Evolutionary conservation across 192 early-diverging fungal genomes (phyloP).

Genomic region (Backusella sp.): DNA sequence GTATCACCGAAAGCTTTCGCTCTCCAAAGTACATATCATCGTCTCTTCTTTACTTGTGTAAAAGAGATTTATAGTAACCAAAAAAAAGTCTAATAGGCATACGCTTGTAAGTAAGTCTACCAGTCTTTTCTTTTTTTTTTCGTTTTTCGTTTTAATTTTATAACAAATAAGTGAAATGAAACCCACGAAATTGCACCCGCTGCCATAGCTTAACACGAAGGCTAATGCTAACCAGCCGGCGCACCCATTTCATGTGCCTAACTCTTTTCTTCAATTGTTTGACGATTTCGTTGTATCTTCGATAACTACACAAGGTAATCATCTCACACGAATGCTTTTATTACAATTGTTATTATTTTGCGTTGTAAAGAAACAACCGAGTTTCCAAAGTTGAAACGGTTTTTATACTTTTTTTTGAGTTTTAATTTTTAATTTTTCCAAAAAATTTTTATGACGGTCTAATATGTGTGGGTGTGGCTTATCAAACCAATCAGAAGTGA

Average conservation of each 20-base stretch:
- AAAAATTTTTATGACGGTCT: neutral
- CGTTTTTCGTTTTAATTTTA: neutral
- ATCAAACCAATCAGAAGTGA: neutral
- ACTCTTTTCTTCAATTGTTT: slow-evolving; percentile 30
- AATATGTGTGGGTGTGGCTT: neutral
- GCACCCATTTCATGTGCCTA: slow-evolving; percentile 32
- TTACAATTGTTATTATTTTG: slow-evolving; percentile 8
- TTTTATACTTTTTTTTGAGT: slow-evolving; percentile 22
- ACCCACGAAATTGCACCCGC: slow-evolving; percentile 27
- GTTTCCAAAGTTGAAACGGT: neutral
- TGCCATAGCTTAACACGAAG: slow-evolving; percentile 21
- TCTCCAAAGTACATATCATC: too few species aligned
- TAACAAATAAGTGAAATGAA: neutral
- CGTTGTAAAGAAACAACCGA: slow-evolving; percentile 15
- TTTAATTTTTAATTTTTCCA: neutral
- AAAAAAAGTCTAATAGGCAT: neutral
- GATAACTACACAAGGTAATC: slow-evolving; percentile 25
- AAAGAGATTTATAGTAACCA: neutral
- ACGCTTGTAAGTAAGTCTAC: neutral
- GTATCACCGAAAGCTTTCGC: too few species aligned
- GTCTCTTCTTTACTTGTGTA: too few species aligned
- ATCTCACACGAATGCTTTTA: slow-evolving; percentile 40
- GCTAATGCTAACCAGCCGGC: slow-evolving; percentile 11
- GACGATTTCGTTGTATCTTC: slow-evolving; percentile 36
- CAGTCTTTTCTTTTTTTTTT: neutral